Evolutionary conservation across 2,329 filamentous ascomycete species (phyloP), one percentile per base, ranked within the genome.

Genomic region (Huntiella omanensis): DNA sequence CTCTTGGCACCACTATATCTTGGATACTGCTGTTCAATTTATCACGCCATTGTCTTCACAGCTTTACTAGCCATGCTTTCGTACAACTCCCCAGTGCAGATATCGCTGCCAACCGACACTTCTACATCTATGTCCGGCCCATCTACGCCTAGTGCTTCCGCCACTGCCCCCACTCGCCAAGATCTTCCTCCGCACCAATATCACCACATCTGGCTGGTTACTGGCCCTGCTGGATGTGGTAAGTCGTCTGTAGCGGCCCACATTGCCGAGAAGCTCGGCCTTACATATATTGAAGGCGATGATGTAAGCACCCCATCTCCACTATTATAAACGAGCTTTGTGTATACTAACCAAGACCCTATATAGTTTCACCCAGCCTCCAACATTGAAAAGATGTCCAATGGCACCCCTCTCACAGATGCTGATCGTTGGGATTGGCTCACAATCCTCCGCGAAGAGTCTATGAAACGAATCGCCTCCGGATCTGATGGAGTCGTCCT

Each of bases 391-490:
- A 98, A 96, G 64, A 98, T 98, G 91, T 70, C 73, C 57, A 71
- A 70, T 54, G 84, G 84, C 54, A 78, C 77, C 48, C 86, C 91
- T 2, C 70, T 98, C 33, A 93, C 83, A 47, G 91, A 98, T 58
- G 80, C 78, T 50, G 91, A 98, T 64, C 81, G 91, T 52, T 96
- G 91, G 91, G 88, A 95, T 66, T 98, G 91, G 91, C 77, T 98
- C 52, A 83, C 80, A 40, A 69, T 70, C 10, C 70, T 91, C 11
- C 81, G 83, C 52, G 73, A 84, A 53, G 79, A 77, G 56, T 74
- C 76, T 5, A 66, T 77, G 47, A 62, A 63, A 45, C 66, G 66
- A 43, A 66, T 81, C 50, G 64, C 67, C 47, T 62, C 61, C 42
- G 75, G 77, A 34, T 69, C 73, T 13, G 64, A 71, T 28, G 80